A percentile compares a stretch with the other conserved stretches of the same genome.
These are phyloP conservation scores for Mucor circinelloides DNA, from an alignment of 371 early-diverging fungal genomes.

Conservation along the genomic window DNA sequence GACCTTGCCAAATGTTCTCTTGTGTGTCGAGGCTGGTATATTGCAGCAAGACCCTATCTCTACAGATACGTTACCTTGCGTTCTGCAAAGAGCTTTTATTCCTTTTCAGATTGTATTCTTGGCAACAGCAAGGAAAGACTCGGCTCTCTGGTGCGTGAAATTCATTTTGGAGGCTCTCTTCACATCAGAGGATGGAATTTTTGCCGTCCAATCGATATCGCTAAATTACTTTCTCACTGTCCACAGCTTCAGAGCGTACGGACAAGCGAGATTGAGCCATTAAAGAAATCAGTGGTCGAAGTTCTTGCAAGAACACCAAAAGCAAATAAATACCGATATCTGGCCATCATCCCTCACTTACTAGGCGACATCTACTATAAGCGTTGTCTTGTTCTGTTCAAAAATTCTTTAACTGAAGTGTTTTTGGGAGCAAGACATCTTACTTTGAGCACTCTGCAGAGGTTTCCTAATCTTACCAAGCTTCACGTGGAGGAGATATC, in stretches of 20 bases:
- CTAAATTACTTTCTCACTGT: not conserved
- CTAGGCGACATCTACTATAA: not conserved
- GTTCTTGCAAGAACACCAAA: not conserved
- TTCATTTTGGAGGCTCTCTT: not conserved
- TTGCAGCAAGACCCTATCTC: not conserved
- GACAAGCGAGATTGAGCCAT: not conserved
- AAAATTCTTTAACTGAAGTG: not conserved
- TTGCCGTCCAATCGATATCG: not conserved
- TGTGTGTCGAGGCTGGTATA: not conserved
- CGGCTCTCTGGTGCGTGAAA: not conserved
- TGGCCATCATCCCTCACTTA: not conserved
- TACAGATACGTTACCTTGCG: not conserved
- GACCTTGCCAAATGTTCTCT: not conserved
- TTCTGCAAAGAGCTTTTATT: not conserved
- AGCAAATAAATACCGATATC: not conserved
- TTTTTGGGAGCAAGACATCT: not conserved
- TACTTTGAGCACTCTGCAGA: not conserved
- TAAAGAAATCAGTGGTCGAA: not conserved
- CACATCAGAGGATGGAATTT: not conserved
- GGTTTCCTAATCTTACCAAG: not conserved
- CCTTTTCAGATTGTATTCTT: not conserved
- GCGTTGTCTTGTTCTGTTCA: not conserved
- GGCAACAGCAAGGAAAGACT: not conserved
- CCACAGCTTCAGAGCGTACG: not conserved
- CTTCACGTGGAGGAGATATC: not conserved